Conservation (phyloP, 495 filamentous ascomycete species). For the Hypoxylon cercidicola region DNA sequence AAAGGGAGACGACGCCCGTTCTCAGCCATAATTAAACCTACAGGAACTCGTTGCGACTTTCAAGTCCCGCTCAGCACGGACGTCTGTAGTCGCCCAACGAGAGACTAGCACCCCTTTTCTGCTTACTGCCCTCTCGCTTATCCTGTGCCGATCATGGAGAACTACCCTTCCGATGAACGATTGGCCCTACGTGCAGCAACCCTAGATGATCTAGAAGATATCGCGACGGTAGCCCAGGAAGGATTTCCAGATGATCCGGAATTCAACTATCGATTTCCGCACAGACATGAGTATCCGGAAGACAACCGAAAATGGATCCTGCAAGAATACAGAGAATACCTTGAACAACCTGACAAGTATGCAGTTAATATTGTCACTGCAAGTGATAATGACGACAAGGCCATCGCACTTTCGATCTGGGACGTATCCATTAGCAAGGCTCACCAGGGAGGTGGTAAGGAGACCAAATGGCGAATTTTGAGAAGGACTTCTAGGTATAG, state of each 20-base stretch:
- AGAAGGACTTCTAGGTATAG: constrained; percentile 23
- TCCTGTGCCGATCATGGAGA: constrained; percentile 14
- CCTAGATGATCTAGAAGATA: constrained; percentile 46
- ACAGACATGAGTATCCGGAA: constrained; percentile 42
- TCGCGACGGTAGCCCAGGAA: constrained; percentile 48
- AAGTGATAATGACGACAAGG: constrained; percentile 34
- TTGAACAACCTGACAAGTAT: constrained; percentile 50
- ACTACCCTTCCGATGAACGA: constrained; percentile 10
- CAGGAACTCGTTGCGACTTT: too few relatives aligned
- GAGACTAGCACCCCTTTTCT: constrained; percentile 16
- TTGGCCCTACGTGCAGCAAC: constrained; percentile 18
- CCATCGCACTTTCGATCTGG: constrained; percentile 49
- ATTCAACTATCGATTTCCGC: constrained; percentile 53
- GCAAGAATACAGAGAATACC: constrained; percentile 49
- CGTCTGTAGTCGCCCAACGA: constrained; percentile 16
- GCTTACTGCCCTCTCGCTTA: constrained; percentile 1
- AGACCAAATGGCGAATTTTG: constrained; percentile 19
- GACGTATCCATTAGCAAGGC: constrained; percentile 48
- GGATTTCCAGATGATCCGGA: constrained; percentile 53
- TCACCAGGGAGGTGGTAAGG: constrained; percentile 44
- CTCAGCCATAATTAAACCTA: too few relatives aligned
- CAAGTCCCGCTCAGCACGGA: constrained; percentile 9
- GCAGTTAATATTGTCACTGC: constrained; percentile 50
- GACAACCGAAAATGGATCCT: constrained; percentile 50
- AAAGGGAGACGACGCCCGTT: too few relatives aligned